phyloP scores from a whole-genome alignment of 2,329 filamentous ascomycete species.

The Penicillium capsulatum region DNA sequence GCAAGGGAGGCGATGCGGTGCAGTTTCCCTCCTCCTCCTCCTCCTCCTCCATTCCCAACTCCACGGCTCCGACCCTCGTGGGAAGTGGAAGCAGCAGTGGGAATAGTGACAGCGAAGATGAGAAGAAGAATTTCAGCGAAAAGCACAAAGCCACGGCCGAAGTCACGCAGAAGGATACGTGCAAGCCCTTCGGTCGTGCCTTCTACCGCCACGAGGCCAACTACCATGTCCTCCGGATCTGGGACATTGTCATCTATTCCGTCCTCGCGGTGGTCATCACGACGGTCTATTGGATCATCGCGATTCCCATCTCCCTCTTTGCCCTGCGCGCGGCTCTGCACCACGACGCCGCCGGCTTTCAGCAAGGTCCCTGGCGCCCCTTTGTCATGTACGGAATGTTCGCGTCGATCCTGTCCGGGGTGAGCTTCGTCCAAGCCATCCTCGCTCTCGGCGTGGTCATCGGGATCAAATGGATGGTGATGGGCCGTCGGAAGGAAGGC shows the following conservation, averaged over 20 bases:
- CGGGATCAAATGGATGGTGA: constrained; percentile 49
- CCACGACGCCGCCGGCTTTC: constrained; percentile 19
- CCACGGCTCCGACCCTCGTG: constrained; percentile 13
- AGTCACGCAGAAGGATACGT: constrained; percentile 20
- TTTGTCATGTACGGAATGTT: constrained; percentile 35
- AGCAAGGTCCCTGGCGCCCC: constrained; percentile 33
- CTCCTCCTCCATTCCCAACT: constrained; percentile 11
- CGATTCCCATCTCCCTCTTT: constrained; percentile 48
- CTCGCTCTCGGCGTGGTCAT: constrained; percentile 46
- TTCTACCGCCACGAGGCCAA: constrained; percentile 52
- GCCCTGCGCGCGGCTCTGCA: constrained; percentile 34
- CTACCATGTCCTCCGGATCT: constrained; percentile 49
- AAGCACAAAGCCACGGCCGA: not conserved
- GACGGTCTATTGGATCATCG: constrained; percentile 48
- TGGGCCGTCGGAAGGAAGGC: constrained; percentile 50
- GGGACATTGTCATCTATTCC: constrained; percentile 51
- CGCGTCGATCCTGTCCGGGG: constrained; percentile 11
- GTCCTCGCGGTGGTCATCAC: constrained; percentile 46
- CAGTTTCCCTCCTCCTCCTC: constrained; percentile 35
- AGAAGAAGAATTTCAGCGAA: constrained; percentile 4
- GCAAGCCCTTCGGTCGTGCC: constrained; percentile 52
- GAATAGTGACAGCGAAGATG: constrained; percentile 9
- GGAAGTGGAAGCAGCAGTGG: constrained; percentile 10
- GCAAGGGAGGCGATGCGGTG: constrained; percentile 50
- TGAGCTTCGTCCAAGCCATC: constrained; percentile 45